phyloP scores from a whole-genome alignment of 2,329 filamentous ascomycete genomes.

The Emmonsiellopsis sp. region DNA sequence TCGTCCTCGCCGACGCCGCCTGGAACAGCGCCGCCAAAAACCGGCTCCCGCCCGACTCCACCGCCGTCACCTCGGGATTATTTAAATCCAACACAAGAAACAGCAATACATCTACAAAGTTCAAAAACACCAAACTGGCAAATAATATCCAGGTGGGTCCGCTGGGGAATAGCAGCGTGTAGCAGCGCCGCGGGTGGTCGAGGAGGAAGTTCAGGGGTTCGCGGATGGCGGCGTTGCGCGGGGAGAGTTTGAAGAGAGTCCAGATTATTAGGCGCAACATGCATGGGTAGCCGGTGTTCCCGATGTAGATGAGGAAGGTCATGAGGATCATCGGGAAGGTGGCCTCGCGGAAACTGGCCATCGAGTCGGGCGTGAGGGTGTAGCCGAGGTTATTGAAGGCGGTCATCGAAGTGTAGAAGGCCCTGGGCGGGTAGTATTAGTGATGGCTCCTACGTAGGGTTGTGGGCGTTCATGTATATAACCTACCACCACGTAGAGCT shows the following conservation, averaged over 20 bases:
- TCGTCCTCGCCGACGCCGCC: slow-evolving; percentile 40
- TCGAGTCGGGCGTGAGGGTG: slow-evolving; percentile 45
- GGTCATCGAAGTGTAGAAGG: slow-evolving; percentile 41
- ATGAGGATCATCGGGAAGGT: slow-evolving; percentile 28
- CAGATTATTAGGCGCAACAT: slow-evolving; percentile 49
- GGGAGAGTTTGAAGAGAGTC: slow-evolving; percentile 40
- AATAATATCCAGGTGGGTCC: slow-evolving; percentile 49
- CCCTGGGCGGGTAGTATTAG: slow-evolving; percentile 22
- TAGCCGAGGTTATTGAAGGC: slow-evolving; percentile 45
- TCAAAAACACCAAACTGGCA: slow-evolving; percentile 41
- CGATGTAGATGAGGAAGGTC: slow-evolving; percentile 30
- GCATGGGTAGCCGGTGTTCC: slow-evolving; percentile 42
- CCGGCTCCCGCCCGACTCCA: slow-evolving; percentile 36
- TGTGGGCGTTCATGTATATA: not conserved
- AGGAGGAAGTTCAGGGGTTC: slow-evolving; percentile 45
- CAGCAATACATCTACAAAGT: slow-evolving; percentile 45
- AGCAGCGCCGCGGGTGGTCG: slow-evolving; percentile 52
- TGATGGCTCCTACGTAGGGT: not conserved
- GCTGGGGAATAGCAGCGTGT: slow-evolving; percentile 51
- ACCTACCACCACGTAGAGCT: slow-evolving; percentile 42
- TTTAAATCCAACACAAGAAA: slow-evolving; percentile 43
- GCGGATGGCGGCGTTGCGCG: slow-evolving; percentile 25
- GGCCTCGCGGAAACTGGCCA: slow-evolving; percentile 40
- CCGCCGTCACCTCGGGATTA: slow-evolving; percentile 38
- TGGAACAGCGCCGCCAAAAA: slow-evolving; percentile 51